phyloP scores from a whole-genome alignment of 371 early-diverging fungal genomes.

The Zychaea mexicana region DNA sequence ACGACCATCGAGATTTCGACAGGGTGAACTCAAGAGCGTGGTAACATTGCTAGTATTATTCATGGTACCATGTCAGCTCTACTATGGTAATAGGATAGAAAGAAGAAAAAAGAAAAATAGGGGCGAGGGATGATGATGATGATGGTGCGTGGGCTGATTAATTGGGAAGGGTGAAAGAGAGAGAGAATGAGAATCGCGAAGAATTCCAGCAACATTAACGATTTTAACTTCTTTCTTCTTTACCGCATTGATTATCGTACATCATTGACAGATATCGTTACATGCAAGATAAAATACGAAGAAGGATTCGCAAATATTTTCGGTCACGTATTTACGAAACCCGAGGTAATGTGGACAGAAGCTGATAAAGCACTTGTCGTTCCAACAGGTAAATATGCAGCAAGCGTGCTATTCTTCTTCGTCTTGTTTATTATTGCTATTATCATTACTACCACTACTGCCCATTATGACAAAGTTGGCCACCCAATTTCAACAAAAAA shows the following conservation, averaged over 20 bases:
- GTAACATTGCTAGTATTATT: conserved; percentile 45
- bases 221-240: not conserved
- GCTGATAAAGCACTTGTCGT: conserved; percentile 34
- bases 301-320: conserved; percentile 44
- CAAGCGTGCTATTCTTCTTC: no score
- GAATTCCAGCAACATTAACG: no score
- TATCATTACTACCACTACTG: no score
- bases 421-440: no score
- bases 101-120: not conserved
- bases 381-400: conserved; percentile 33
- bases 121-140: not conserved
- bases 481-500: not conserved
- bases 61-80: conserved; percentile 47
- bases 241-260: not conserved
- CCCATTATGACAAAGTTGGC: no score
- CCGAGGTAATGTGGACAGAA: conserved; percentile 45
- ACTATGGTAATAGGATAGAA: conserved; percentile 33
- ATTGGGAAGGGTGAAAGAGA: not conserved
- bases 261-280: conserved; percentile 27
- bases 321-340: conserved; percentile 37
- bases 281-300: conserved; percentile 49
- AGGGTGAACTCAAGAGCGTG: conserved; percentile 52
- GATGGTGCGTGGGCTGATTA: not conserved
- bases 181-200: not conserved
- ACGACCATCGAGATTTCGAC: conserved; percentile 28